Evolutionary conservation across 2,329 filamentous ascomycete species (phyloP), one percentile per base, ranked within the genome.

Genomic region (Monosporascus ibericus): DNA sequence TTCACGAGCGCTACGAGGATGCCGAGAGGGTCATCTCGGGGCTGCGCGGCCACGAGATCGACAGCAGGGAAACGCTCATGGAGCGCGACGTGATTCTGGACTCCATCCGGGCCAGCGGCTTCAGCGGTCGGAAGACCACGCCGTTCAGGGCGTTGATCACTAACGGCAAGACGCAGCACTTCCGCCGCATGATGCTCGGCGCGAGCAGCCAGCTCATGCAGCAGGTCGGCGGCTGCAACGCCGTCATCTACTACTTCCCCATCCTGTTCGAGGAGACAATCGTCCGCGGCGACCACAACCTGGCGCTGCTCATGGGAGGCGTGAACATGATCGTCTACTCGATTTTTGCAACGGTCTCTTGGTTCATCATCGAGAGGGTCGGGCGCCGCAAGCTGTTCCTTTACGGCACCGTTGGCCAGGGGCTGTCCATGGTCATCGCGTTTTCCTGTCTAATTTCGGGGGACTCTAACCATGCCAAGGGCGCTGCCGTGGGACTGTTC

Each of bases 361-460:
- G 71, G 71, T 74, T 82, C 61, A 71, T 82, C 50, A 63, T 77
- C 17, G 75, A 77, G 57, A 68, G 70, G 1, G 67, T 74, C 6
- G 74, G 76, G 4, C 72, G 76, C 3, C 71, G 76, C 14, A 74
- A 72, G 59, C 61, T 77, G 8, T 73, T 77, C 55, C 69, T 79
- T 25, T 69, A 67, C 30, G 74, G 75, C 17, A 72, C 70, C 3
- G 56, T 68, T 9, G 73, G 73, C 5, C 81, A 82, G 59, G 73
- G 75, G 54, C 58, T 80, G 20, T 80, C 77, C 53, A 82, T 83
- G 77, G 72, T 87, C 64, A 67, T 85, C 22, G 73, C 76, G 2
- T 88, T 88, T 59, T 81, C 76, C 1, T 72, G 75, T 30, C 81
- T 90, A 55, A 82, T 89, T n/a, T 87, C 87, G 44, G 81, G 82